Percentiles rank a stretch among this genome's conserved stretches.
These are phyloP conservation scores for Penicillium mononematosum DNA, from an alignment of 495 filamentous ascomycete genomes.

Conservation along the genomic window DNA sequence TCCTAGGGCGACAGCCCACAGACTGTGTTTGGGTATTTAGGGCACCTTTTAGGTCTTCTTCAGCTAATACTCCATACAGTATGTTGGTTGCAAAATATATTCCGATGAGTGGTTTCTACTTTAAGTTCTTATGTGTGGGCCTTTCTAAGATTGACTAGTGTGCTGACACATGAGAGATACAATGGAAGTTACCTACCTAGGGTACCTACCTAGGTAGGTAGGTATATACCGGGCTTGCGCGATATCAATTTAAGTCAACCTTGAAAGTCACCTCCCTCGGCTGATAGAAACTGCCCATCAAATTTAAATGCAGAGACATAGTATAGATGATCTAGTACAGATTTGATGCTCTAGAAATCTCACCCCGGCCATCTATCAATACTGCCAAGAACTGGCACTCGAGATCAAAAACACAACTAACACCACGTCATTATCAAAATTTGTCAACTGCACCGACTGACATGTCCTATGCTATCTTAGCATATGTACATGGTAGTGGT, in stretches of 20 bases:
- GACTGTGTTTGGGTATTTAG: not conserved
- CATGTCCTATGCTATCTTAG: not conserved
- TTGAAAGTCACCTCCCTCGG: not conserved
- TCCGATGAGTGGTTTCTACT: not conserved
- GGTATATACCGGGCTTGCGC: not conserved
- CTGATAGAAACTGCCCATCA: not conserved
- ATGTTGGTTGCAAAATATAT: not conserved
- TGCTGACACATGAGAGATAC: not conserved
- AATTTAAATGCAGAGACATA: not conserved
- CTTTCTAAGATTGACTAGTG: not conserved
- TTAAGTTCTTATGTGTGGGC: not conserved
- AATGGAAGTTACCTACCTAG: not conserved
- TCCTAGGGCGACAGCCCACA: not conserved
- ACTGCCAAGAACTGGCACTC: conserved; percentile 1
- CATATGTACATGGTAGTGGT: not conserved
- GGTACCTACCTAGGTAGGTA: too few species aligned
- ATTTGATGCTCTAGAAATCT: not conserved
- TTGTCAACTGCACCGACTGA: not conserved
- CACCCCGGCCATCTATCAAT: not conserved
- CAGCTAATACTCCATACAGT: not conserved
- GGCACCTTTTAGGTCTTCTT: not conserved
- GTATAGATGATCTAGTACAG: not conserved
- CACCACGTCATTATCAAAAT: conserved; percentile 1
- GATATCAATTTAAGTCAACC: not conserved
- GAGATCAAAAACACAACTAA: conserved; percentile 9